Evolutionary conservation across 768 basidiomycete species (phyloP), one percentile per base, ranked within the genome.

Genomic region (Hydnum rufescens): DNA sequence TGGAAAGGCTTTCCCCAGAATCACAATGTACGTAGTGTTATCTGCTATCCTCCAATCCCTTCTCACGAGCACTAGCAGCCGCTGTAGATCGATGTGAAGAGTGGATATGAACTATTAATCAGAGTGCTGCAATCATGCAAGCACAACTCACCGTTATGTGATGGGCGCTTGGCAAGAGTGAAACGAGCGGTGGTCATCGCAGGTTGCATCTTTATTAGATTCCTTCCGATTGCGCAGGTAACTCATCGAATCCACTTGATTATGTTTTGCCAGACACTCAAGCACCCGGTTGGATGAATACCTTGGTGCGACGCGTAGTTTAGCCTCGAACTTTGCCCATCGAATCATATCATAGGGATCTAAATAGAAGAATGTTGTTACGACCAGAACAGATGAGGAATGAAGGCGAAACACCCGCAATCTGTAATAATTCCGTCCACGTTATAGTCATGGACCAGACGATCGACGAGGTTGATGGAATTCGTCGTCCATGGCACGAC

Each of bases 371-470:
- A 32, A 51, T 29, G 55, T 51, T 42, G 25, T 5, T 47, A 13
- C 31, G 6, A 5, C 34, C 47, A 22, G 36, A 19, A 16, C 8
- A 30, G 19, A 30, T 18, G 23, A 4, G 42, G 3, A 25, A 4
- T 5, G 36, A 31, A 23, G 13, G 36, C 8, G 25, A 47, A 13
- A 13, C 54, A 53, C 69, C 13, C 54, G 71, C 71, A 82, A 60
- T 87, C 83, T 3, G 82, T 76, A 58, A 87, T 86, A 53, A 87
- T 74, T 0, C 82, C 84, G 61, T 86, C 83, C 0, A 76, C 77
- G 2, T 74, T 74, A 67, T 71, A 73, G 16, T 69, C 68, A 31
- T 8, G 13, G 13, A 78, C 52, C 39, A 86, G 60, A 56, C 77
- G 69, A n/a, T 80, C 75, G 2, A 74, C 71, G 32, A 26, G 32